These are phyloP conservation scores for Neofusicoccum parvum DNA, from an alignment of 2,329 filamentous ascomycete genomes.

Conservation along the genomic window DNA sequence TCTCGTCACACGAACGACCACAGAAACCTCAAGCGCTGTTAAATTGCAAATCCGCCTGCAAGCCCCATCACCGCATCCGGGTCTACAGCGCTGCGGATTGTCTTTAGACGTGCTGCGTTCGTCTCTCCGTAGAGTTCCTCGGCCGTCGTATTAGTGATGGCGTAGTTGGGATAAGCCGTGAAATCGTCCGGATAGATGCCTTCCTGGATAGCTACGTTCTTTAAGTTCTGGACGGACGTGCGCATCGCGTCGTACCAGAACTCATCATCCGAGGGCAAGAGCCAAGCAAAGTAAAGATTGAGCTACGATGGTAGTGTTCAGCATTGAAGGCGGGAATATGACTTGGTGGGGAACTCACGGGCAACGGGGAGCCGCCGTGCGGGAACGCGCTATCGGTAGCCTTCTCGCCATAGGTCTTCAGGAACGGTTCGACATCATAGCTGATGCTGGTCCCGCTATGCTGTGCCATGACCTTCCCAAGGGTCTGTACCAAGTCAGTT, in stretches of 20 bases:
- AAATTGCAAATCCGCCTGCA: background rate
- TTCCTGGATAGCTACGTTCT: background rate
- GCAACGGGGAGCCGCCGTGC: background rate
- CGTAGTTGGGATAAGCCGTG: slow-evolving; percentile 2
- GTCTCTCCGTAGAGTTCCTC: background rate
- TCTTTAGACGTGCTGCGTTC: background rate
- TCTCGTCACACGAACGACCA: too few species aligned
- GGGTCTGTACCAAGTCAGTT: background rate
- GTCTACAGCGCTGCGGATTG: background rate
- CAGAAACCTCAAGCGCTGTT: background rate
- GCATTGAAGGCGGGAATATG: too few species aligned
- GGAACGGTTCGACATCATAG: slow-evolving; percentile 7
- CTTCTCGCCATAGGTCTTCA: background rate
- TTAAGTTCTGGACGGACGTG: background rate
- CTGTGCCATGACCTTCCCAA: background rate
- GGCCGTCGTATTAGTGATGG: background rate
- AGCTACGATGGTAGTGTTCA: background rate
- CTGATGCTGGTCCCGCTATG: slow-evolving; percentile 8
- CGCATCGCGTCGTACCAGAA: slow-evolving; percentile 10
- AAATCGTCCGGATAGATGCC: background rate
- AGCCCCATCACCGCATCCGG: background rate
- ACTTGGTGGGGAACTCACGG: background rate
- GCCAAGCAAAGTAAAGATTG: slow-evolving; percentile 6
- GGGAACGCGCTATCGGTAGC: slow-evolving; percentile 6
- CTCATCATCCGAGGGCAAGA: background rate